phyloP scores from a whole-genome alignment of 148 eudicot species.

The Rhododendron simsii region DNA sequence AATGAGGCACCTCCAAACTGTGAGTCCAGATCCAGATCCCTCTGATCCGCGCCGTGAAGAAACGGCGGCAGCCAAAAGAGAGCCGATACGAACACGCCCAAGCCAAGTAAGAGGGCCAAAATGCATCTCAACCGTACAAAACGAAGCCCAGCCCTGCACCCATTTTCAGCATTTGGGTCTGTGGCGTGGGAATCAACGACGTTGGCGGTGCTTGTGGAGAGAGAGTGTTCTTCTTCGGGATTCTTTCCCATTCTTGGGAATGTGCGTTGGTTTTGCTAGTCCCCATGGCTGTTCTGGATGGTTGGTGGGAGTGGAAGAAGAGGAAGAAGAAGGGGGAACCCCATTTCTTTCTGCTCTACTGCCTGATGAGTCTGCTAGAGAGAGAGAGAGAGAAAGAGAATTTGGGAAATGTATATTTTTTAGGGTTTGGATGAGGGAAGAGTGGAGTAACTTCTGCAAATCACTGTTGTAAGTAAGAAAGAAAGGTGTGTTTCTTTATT shows the following conservation, averaged over 20 bases:
- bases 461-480: neutral
- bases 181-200: slow-evolving; percentile 26
- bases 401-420: neutral
- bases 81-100: slow-evolving; percentile 66
- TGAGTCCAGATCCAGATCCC: slow-evolving; percentile 77
- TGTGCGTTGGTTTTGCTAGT: slow-evolving; percentile 18
- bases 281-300: slow-evolving; percentile 25
- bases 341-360: slow-evolving; percentile 14
- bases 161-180: slow-evolving; percentile 13
- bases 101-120: slow-evolving; percentile 63
- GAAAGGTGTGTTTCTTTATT: neutral
- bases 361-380: neutral
- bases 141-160: slow-evolving; percentile 27
- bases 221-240: slow-evolving; percentile 31
- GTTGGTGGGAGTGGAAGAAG: slow-evolving; percentile 19
- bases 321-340: slow-evolving; percentile 2
- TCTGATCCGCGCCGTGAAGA: slow-evolving; percentile 42
- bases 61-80: slow-evolving; percentile 87
- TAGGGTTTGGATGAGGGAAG: slow-evolving; percentile 23
- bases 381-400: neutral
- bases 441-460: slow-evolving; percentile 16
- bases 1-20: slow-evolving; percentile 47
- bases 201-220: neutral
- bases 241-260: slow-evolving; percentile 47
- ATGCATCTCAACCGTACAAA: slow-evolving; percentile 58